Conservation (phyloP, 352 stramenopile genomes). For the Phytophthora capsici region DNA sequence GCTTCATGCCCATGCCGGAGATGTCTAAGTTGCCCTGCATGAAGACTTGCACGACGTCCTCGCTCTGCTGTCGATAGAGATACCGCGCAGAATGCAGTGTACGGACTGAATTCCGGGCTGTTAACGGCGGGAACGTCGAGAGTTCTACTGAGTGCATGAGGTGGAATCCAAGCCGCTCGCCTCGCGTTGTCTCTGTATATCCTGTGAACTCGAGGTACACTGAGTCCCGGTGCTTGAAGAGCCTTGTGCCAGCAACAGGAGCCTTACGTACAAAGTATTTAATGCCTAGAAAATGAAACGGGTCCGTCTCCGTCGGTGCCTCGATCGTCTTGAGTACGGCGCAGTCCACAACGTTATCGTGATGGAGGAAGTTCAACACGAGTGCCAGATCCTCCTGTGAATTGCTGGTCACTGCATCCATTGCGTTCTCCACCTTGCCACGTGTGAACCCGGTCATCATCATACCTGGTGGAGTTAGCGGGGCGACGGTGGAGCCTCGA, state of each 20-base stretch:
- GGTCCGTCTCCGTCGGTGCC: constrained; percentile 29
- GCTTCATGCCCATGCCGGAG: constrained; percentile 16
- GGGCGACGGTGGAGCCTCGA: constrained; percentile 4
- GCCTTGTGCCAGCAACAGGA: constrained; percentile 6
- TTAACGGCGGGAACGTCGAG: constrained; percentile 24
- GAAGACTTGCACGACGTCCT: constrained; percentile 58
- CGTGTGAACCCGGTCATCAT: constrained; percentile 39
- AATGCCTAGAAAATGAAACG: constrained; percentile 42
- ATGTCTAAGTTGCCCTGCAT: constrained; percentile 46
- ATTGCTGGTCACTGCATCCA: constrained; percentile 42
- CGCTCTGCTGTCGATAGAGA: constrained; percentile 54
- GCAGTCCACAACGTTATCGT: constrained; percentile 32
- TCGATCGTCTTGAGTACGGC: constrained; percentile 36
- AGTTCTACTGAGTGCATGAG: constrained; percentile 55
- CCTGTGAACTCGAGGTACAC: constrained; percentile 42
- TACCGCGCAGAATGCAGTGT: constrained; percentile 40
- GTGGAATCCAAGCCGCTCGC: constrained; percentile 46
- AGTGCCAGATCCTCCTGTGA: constrained; percentile 50
- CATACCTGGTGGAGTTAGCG: constrained; percentile 21
- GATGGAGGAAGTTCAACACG: constrained; percentile 26
- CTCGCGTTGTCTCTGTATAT: constrained; percentile 30
- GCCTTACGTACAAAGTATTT: constrained; percentile 27
- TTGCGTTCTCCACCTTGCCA: constrained; percentile 52
- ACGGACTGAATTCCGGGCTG: constrained; percentile 11
- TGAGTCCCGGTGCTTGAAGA: constrained; percentile 25